Base-by-base conservation (phyloP, 805 yeast species). In the Metschnikowia cubensis region DNA sequence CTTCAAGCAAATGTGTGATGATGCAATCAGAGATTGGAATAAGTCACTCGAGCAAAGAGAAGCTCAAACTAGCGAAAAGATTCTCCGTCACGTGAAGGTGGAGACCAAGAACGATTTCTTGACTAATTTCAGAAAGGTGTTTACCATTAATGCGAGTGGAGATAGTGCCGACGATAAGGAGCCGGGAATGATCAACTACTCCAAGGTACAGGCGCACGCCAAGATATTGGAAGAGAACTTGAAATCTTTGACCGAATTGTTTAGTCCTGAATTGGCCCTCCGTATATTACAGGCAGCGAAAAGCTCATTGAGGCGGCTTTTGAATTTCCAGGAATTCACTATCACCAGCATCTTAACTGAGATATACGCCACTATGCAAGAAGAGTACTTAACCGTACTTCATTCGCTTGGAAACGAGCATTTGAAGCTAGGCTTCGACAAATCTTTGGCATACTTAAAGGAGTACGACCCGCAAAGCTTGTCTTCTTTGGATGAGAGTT, bases 251-350 rank as follows among this genome's bases (percentile, higher is more conserved):
- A 87, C 85, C 59, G 76, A 84, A 4, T 80, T 88, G 31, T 84
- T 92, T 52, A 87, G 90, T 59, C 79, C 92, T 44, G 96, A 91
- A 61, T 72, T 92, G 42, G 85, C 92, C 1, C 79, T 88, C 52
- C 78, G 80, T 45, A 75, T 88, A 7, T 71, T 91, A 47, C 87
- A 85, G 55, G 79, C 78, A 32, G 92, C 92, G 4, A 82, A 83
- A 53, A 70, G 71, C 10, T 77, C 85, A 25, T 78, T 88, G 17
- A 84, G 81, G 45, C 67, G 90, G 36, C 75, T 87, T 42, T 46
- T 48, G 46, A 60, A 57, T 39, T 70, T 74, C 49, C 66, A 61
- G 36, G 62, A 61, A 1, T 71, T 61, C 54, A 59, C 72, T 13
- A 70, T 70, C n/a, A 62, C 64, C n/a, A 60, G 68, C 3, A 58